A percentile compares a stretch with the other conserved stretches of the same genome.
Conservation (phyloP, 306 rosid genomes). For the Biancaea sappan region DNA sequence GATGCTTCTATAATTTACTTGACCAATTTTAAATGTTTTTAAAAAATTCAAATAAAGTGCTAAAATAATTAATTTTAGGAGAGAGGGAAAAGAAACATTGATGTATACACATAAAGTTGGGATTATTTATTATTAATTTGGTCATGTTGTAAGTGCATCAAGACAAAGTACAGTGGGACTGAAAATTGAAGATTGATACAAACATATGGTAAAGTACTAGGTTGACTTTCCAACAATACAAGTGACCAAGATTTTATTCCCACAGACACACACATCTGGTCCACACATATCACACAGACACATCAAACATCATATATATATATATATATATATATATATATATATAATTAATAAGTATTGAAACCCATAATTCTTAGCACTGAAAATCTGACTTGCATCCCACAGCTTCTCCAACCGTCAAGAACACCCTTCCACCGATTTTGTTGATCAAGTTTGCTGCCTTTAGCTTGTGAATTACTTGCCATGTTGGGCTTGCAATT, state of each 20-base stretch:
- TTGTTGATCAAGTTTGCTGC: slow-evolving; percentile 59
- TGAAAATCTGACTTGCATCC: slow-evolving; percentile 40
- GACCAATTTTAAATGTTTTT: no score
- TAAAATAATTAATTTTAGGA: no score
- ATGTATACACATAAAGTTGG: background rate
- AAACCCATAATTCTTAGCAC: no score
- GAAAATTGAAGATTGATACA: slow-evolving; percentile 23
- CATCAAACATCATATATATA: no score
- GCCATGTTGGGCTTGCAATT: slow-evolving; percentile 78
- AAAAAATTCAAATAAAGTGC: no score
- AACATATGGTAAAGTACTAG: background rate
- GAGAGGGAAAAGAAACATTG: no score
- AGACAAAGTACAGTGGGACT: slow-evolving; percentile 10
- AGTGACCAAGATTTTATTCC: background rate
- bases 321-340: no score
- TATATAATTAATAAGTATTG: no score
- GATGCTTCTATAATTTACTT: no score
- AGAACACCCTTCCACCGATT: slow-evolving; percentile 61
- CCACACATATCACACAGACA: background rate
- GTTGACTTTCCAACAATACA: background rate
- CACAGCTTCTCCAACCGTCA: slow-evolving; percentile 85
- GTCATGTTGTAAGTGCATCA: slow-evolving; percentile 17
- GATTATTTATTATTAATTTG: slow-evolving; percentile 23
- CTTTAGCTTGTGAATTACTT: slow-evolving; percentile 84
- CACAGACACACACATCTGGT: background rate